A percentile compares a stretch with the other conserved stretches of the same genome.
Conservation (phyloP, 352 stramenopile species). For the Globisporangium nunn region DNA sequence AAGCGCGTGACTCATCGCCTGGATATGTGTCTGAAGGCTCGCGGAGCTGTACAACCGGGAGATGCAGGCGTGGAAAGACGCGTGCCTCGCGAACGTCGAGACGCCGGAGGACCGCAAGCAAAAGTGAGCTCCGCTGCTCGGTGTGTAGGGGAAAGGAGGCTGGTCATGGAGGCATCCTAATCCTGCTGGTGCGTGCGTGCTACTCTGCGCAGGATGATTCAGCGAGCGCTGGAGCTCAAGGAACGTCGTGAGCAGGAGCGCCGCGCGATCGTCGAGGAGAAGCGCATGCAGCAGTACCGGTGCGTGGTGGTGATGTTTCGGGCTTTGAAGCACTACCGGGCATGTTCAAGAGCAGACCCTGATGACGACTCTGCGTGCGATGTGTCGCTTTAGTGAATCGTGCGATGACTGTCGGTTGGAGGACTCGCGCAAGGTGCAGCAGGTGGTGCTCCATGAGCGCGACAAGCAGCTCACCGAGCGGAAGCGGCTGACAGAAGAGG, state of each 20-base stretch:
- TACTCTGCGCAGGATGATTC: constrained; percentile 47
- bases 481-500: constrained; percentile 30
- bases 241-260: constrained; percentile 52
- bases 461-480: constrained; percentile 55
- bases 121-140: constrained; percentile 29
- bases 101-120: constrained; percentile 73
- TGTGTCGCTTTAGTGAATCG: constrained; percentile 35
- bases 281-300: constrained; percentile 70
- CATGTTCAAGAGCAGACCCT: no score
- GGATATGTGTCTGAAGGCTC: constrained; percentile 22
- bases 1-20: not conserved
- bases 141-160: not conserved
- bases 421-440: constrained; percentile 57
- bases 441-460: constrained; percentile 50
- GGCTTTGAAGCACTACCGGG: no score
- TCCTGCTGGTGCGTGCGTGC: not conserved
- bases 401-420: constrained; percentile 57
- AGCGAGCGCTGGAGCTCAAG: constrained; percentile 65
- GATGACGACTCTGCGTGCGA: no score
- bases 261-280: constrained; percentile 59
- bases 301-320: constrained; percentile 6
- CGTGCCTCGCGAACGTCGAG: constrained; percentile 62
- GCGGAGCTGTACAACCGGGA: constrained; percentile 70
- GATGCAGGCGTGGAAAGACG: constrained; percentile 66
- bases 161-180: not conserved